phyloP scores from a whole-genome alignment of 2,329 filamentous ascomycete genomes.

The Fusarium dlaminii region DNA sequence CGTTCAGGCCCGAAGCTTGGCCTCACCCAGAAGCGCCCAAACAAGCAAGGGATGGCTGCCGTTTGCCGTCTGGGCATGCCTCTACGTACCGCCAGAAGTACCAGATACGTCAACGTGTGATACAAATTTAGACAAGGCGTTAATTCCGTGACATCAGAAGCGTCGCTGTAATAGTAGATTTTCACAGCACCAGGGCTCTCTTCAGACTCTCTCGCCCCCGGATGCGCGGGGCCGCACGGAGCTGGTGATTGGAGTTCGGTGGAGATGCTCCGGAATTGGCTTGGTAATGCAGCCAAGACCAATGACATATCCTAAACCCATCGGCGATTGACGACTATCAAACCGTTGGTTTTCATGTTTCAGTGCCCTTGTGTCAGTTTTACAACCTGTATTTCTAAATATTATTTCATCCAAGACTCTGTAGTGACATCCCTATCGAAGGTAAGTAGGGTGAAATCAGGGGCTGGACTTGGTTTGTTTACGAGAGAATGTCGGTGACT shows the following conservation, averaged over 20 bases:
- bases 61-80: slow-evolving; percentile 31
- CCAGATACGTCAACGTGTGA: slow-evolving; percentile 10
- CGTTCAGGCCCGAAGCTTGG: slow-evolving; percentile 26
- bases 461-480: not conserved
- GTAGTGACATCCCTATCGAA: not conserved
- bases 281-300: slow-evolving; percentile 12
- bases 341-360: not conserved
- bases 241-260: slow-evolving; percentile 33
- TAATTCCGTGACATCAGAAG: slow-evolving; percentile 26
- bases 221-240: slow-evolving; percentile 22
- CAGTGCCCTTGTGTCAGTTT: not conserved
- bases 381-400: slow-evolving; percentile 22
- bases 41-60: slow-evolving; percentile 24
- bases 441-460: not conserved
- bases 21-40: not conserved
- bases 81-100: slow-evolving; percentile 21
- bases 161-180: not conserved
- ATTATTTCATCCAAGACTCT: slow-evolving; percentile 2
- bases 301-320: slow-evolving; percentile 20
- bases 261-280: slow-evolving; percentile 29
- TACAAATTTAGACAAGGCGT: slow-evolving; percentile 14
- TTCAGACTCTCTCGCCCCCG: slow-evolving; percentile 13
- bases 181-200: not conserved
- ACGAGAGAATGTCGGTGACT: not conserved
- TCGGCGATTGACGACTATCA: slow-evolving; percentile 18